Conservation (phyloP, 2,329 filamentous ascomycete species). For the Aureobasidium sp. region DNA sequence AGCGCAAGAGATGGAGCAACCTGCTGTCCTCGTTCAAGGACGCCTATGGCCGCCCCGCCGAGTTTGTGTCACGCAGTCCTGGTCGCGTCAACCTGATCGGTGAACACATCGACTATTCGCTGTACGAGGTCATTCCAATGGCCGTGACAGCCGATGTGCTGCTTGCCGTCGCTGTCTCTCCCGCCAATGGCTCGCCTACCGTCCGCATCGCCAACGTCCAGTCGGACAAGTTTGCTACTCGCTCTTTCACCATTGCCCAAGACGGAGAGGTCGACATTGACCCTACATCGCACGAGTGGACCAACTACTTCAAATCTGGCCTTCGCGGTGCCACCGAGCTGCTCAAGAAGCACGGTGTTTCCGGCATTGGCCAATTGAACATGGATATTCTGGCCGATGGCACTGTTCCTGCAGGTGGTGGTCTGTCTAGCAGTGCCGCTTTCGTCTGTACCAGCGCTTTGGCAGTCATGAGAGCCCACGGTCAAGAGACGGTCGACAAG, state of each 20-base stretch:
- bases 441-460: slow-evolving; percentile 87
- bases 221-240: slow-evolving; percentile 64
- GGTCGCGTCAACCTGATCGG: slow-evolving; percentile 97
- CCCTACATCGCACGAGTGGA: slow-evolving; percentile 81
- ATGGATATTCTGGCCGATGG: slow-evolving; percentile 90
- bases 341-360: slow-evolving; percentile 58
- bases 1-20: slow-evolving; percentile 67
- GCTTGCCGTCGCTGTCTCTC: slow-evolving; percentile 63
- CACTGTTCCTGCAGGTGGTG: slow-evolving; percentile 84
- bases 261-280: slow-evolving; percentile 61
- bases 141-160: slow-evolving; percentile 88
- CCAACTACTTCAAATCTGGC: slow-evolving; percentile 96
- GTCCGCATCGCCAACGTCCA: slow-evolving; percentile 78
- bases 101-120: slow-evolving; percentile 97
- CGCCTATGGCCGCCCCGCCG: slow-evolving; percentile 61
- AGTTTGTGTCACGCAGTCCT: slow-evolving; percentile 83
- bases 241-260: slow-evolving; percentile 65
- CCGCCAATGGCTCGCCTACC: slow-evolving; percentile 49
- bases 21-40: slow-evolving; percentile 65
- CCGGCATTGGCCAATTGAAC: slow-evolving; percentile 59
- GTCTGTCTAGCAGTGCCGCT: slow-evolving; percentile 86
- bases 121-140: slow-evolving; percentile 94
- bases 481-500: slow-evolving; percentile 73
- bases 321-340: slow-evolving; percentile 74
- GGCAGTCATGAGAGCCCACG: slow-evolving; percentile 81